phyloP scores from a whole-genome alignment of 805 yeast species.

The Saccharomycopsis sp. region DNA sequence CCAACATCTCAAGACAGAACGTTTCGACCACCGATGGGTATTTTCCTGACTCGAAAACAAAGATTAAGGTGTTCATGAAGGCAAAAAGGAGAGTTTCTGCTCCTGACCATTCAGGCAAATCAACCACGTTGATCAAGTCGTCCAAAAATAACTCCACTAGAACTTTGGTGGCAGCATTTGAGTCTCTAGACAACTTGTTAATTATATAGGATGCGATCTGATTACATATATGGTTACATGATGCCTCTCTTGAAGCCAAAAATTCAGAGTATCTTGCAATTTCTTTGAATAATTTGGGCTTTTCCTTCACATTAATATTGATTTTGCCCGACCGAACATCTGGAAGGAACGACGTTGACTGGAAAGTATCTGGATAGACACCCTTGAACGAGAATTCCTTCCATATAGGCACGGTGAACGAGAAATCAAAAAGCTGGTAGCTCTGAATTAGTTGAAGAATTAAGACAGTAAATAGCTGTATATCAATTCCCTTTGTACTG shows the following conservation, averaged over 20 bases:
- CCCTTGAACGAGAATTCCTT: constrained; percentile 14
- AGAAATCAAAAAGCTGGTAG: constrained; percentile 26
- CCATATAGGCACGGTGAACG: constrained; percentile 19
- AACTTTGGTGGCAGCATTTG: constrained; percentile 30
- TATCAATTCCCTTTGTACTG: constrained; percentile 36
- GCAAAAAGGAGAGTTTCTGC: constrained; percentile 45
- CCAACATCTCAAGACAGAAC: constrained; percentile 53
- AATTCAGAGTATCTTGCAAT: constrained; percentile 22
- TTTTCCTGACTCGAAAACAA: constrained; percentile 32
- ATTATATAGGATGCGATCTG: constrained; percentile 23
- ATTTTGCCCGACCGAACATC: constrained; percentile 19
- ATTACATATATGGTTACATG: constrained; percentile 20
- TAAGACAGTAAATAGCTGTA: constrained; percentile 44
- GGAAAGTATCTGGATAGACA: constrained; percentile 14
- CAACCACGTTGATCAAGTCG: constrained; percentile 47
- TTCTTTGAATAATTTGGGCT: constrained; percentile 23
- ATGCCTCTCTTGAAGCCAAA: constrained; percentile 21
- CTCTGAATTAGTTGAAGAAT: constrained; percentile 40
- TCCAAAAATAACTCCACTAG: constrained; percentile 47
- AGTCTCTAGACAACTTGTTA: constrained; percentile 28
- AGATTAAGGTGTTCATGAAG: constrained; percentile 38
- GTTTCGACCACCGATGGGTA: constrained; percentile 40
- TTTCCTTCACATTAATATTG: constrained; percentile 19
- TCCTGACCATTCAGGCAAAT: constrained; percentile 56
- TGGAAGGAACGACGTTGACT: constrained; percentile 9